These are phyloP conservation scores for Tuber brumale DNA, from an alignment of 495 filamentous ascomycete species.

Conservation along the genomic window DNA sequence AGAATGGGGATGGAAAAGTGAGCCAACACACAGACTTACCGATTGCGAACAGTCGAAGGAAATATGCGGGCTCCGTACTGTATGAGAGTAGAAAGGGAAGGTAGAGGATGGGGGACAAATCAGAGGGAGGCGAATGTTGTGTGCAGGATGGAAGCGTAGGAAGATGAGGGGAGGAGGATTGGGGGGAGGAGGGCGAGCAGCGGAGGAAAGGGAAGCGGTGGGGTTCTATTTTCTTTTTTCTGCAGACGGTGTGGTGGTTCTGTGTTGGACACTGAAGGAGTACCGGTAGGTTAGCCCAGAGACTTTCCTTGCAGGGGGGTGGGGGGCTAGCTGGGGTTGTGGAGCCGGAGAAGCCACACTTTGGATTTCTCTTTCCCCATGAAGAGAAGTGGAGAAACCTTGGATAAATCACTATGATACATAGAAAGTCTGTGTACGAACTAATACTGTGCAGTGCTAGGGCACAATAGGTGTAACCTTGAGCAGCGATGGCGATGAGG, in stretches of 20 bases:
- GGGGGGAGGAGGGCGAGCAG: constrained; percentile 20
- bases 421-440: not conserved
- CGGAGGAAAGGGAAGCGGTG: constrained; percentile 21
- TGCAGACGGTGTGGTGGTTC: constrained; percentile 25
- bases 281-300: not conserved
- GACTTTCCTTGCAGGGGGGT: constrained; percentile 1
- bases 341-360: constrained; percentile 10
- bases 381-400: not conserved
- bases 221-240: constrained; percentile 27
- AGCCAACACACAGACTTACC: constrained; percentile 30
- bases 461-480: not conserved
- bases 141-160: constrained; percentile 13
- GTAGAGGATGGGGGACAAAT: not conserved
- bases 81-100: constrained; percentile 15
- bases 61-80: constrained; percentile 25
- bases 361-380: constrained; percentile 5
- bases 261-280: constrained; percentile 15
- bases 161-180: constrained; percentile 6
- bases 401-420: not conserved
- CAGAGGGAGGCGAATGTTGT: constrained; percentile 17
- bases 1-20: constrained; percentile 17
- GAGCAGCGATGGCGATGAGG: not conserved
- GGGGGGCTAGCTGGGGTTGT: constrained; percentile 25
- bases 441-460: not conserved
- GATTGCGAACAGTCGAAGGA: constrained; percentile 29